Base-by-base conservation (phyloP, 208 protist genomes). In the Leishmania major region DNA sequence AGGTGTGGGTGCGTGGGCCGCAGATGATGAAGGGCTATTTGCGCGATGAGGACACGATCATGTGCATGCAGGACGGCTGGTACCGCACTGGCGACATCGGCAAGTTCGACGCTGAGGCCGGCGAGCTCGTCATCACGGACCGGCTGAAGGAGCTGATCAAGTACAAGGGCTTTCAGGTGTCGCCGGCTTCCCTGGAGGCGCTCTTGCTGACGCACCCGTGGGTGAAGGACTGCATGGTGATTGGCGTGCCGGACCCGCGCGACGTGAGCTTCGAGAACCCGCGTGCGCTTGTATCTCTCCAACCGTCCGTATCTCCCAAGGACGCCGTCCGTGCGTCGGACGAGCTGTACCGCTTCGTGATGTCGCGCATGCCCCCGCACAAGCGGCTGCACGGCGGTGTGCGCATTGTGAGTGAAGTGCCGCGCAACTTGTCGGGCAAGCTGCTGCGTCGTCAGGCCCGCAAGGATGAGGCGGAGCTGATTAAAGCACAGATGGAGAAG, bases 141-240 rank as follows among this genome's bases (percentile, higher is more conserved):
- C 87, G 96, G 70, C 78, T 95, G 37, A 98, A 98, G 80, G 95
- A 98, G 78, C 87, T 98, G 37, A 98, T 98, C 80, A 98, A 98
- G 84, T 92, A 89, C 85, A 98, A 98, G 78, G 95, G 95, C 57
- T 95, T 95, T 73, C 95, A 98, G 87, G 95, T 98, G 22, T 86
- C 95, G 22, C 95, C 95, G 1, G 93, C 95, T 5, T 89, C 92
- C 59, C 73, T 98, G 2, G 95, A 98, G 83, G 93, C 77, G 22
- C 31, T 91, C n/a, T 70, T 97, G 19, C 67, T 94, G 31, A 71
- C 80, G 37, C 90, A 97, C 73, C 88, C 91, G 75, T 81, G 77
- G 57, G 89, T 98, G 51, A 55, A 66, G 17, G 95, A 98, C 84
- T 84, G 78, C 49, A 81, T 92, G 31, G 95, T 98, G 4, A 85